Percentiles rank a stretch among this genome's conserved stretches.
Conservation (phyloP, 2,329 filamentous ascomycete species). For the Neonectria neomacrospora region DNA sequence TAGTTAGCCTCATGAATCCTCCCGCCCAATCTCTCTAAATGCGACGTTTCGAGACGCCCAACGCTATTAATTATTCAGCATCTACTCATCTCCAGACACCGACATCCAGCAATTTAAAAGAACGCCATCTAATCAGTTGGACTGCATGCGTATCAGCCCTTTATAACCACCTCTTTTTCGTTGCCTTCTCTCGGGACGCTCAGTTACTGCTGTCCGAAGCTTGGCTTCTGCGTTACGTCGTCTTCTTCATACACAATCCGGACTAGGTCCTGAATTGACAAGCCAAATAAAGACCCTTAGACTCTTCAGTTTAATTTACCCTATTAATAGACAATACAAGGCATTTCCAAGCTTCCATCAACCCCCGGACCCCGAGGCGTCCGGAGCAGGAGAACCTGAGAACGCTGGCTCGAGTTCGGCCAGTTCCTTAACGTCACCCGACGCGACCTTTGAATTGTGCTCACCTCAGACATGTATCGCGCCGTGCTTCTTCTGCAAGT, state of each 20-base stretch:
- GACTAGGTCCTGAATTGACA: background rate
- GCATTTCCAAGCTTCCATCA: background rate
- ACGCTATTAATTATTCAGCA: background rate
- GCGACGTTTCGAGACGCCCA: constrained; percentile 22
- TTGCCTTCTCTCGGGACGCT: constrained; percentile 7
- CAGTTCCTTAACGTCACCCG: background rate
- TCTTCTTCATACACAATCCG: background rate
- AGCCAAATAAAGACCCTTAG: background rate
- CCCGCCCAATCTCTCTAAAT: constrained; percentile 13
- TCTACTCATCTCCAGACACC: background rate
- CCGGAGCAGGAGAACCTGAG: background rate
- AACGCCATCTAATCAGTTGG: background rate
- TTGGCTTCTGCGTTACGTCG: constrained; percentile 7
- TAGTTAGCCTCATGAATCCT: constrained; percentile 1
- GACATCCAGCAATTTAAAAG: constrained; percentile 6
- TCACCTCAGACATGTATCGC: background rate
- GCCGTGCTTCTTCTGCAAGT: background rate
- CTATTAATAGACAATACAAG: background rate
- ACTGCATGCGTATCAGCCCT: background rate
- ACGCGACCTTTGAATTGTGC: background rate
- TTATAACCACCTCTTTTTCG: background rate
- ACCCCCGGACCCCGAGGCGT: background rate
- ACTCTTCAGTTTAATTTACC: background rate
- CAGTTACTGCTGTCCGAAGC: constrained; percentile 4
- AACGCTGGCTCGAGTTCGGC: background rate